Base-by-base conservation (phyloP, 2,329 filamentous ascomycete species). In the Fusarium globosum region DNA sequence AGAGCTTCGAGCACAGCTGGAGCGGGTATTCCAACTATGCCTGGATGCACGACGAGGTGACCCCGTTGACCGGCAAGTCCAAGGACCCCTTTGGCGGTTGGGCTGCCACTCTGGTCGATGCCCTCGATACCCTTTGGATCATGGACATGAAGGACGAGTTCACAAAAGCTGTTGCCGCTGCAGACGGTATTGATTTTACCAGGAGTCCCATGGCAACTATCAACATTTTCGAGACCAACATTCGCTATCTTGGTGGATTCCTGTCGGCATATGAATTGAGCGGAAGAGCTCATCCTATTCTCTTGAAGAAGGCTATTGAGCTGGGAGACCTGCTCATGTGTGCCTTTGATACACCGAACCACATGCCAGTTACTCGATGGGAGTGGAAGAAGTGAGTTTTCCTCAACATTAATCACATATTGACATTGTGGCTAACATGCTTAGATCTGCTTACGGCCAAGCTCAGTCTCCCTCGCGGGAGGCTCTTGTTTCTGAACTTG, bases 61-160 rank as follows among this genome's bases (percentile, higher is more conserved):
- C 84, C 23, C 90, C 90, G 7, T 73, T 92, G 28, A 85, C 85
- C 13, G 88, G 86, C 30, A 76, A 79, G 21, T 82, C 80, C 58
- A 85, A 86, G 62, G 85, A 91, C 73, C 86, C 87, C 28, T 91
- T 91, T 79, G 89, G 88, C 30, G 90, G 90, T 21, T 92, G 90
- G 90, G 89, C 87, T 28, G 90, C 90, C 4, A 92, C 90, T 7
- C 80, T 92, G 70, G 88, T 92, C 39, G 90, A 92, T 78, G 83
- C 88, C 14, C 84, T 92, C 60, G 91, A 93, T 77, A 90, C 89
- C 23, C 81, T 93, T 18, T 93, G 90, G 90, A 91, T 93, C 66
- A 89, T 93, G 88, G 91, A 86, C 11, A 77, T 93, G 79, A 86
- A 87, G 75, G 83, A 87, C 3, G 91, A 93, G 65, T 93, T 93